Percentiles rank a stretch among this genome's conserved stretches.
Evolutionary conservation across 2,329 filamentous ascomycete species (phyloP).

Genomic region (Fusarium oligoseptatum): DNA sequence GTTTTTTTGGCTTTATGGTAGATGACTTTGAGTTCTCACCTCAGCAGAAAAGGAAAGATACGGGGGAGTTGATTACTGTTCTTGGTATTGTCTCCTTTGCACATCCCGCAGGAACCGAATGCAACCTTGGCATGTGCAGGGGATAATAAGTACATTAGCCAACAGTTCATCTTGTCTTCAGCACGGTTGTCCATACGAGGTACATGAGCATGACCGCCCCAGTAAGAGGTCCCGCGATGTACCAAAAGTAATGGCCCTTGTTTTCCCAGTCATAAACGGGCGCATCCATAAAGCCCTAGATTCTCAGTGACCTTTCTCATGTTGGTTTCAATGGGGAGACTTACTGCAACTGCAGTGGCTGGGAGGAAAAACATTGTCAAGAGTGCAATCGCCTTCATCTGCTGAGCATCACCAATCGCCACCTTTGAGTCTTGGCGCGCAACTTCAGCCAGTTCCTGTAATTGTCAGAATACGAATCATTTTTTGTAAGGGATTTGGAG

Average conservation of each 20-base stretch:
- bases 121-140: background rate
- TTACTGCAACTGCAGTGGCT: background rate
- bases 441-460: slow-evolving; percentile 9
- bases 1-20: background rate
- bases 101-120: background rate
- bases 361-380: slow-evolving; percentile 14
- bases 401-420: slow-evolving; percentile 13
- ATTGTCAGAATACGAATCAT: background rate
- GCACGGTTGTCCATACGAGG: slow-evolving; percentile 8
- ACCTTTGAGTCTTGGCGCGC: slow-evolving; percentile 4
- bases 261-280: slow-evolving; percentile 17
- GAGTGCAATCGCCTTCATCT: slow-evolving; percentile 22
- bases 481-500: no score
- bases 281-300: slow-evolving; percentile 17
- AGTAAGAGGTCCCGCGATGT: slow-evolving; percentile 15
- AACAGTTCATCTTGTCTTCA: background rate
- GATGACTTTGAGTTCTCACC: background rate
- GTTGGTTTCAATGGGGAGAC: no score
- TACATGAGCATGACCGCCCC: slow-evolving; percentile 10
- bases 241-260: slow-evolving; percentile 19
- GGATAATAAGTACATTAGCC: background rate
- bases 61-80: background rate
- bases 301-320: background rate
- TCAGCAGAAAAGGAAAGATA: background rate
- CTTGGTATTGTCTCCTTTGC: background rate